phyloP scores from a whole-genome alignment of 768 basidiomycete genomes.

The Suillus cothurnatus region DNA sequence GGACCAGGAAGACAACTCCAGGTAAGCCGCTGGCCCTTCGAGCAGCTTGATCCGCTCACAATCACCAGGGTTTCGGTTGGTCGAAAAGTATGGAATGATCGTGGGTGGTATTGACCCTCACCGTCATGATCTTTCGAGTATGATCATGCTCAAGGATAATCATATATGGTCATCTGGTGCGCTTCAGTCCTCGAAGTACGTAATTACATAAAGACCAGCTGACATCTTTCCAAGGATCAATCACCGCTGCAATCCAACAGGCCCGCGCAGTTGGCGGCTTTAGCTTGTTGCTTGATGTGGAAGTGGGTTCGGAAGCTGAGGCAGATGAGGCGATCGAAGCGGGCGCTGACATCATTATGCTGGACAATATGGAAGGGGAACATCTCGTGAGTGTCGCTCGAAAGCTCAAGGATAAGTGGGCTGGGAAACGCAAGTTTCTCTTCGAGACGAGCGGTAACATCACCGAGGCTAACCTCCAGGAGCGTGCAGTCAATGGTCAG shows the following conservation, averaged over 20 bases:
- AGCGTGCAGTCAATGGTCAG: conserved; percentile 82
- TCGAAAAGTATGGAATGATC: conserved; percentile 99
- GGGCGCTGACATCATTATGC: conserved; percentile 94
- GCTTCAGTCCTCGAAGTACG: conserved; percentile 15
- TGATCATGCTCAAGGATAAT: conserved; percentile 99
- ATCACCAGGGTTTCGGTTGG: conserved; percentile 81
- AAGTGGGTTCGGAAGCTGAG: conserved; percentile 85
- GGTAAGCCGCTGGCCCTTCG: conserved; percentile 42
- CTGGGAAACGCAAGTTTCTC: conserved; percentile 77
- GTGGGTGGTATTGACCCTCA: conserved; percentile 97
- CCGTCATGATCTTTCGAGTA: conserved; percentile 94
- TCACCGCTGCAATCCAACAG: conserved; percentile 81
- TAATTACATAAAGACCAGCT: conserved; percentile 3
- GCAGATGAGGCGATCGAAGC: conserved; percentile 97
- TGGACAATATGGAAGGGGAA: conserved; percentile 88
- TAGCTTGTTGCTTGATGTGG: conserved; percentile 88
- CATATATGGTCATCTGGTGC: conserved; percentile 96
- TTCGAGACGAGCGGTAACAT: conserved; percentile 96
- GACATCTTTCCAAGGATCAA: conserved; percentile 62
- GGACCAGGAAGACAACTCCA: conserved; percentile 97
- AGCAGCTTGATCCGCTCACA: conserved; percentile 12
- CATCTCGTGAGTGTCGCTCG: conserved; percentile 69
- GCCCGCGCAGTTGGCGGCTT: conserved; percentile 94
- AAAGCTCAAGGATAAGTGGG: conserved; percentile 78
- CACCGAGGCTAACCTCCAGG: conserved; percentile 82